Base-by-base conservation (phyloP, 176 grass and related monocot species). In the Themeda triandra region DNA sequence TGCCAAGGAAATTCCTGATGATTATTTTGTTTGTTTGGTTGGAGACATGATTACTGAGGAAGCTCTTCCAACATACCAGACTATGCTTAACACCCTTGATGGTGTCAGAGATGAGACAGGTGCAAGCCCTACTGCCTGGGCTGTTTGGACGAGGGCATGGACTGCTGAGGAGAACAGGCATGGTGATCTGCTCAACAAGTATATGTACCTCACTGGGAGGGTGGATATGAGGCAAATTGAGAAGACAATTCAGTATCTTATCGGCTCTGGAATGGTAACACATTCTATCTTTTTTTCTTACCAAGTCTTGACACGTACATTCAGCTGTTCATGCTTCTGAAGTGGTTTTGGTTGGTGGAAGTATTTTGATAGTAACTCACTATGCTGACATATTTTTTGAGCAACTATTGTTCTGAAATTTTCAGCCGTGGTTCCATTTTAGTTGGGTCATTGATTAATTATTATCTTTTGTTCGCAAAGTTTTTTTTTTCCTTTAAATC, bases 1-100 rank as follows among this genome's bases (percentile, higher is more conserved):
- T 45, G 87, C 92, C 6, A 98, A 98, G 88, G 92, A 98, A 78
- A 98, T 98, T 63, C 95, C 95, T 89, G 95, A 98, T 79, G 95
- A 98, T 88, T 93, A 98, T 82, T 86, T 91, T 68, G 89, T 98
- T 85, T 93, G 92, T 65, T 87, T 98, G 80, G 92, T 98, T 41
- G 95, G 95, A 62, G 95, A 98, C 77, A 98, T 98, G 95, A 88
- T 98, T 81, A 98, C 95, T 18, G 95, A 98, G 91, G 95, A 98
- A 84, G 95, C 95, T 58, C 90, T 98, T 85, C 95, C 95, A 58
- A 98, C 95, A 23, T 98, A 98, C 79, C 95, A 95, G 85, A 98
- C 95, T 36, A 98, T 98, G 95, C 90, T 98, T 73, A 98, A 98
- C 80, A 98, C 95, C 41, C 88, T 98, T 0, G 95, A 98, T 48